Evolutionary conservation across 805 yeast genomes (phyloP).

Genomic region (Saccharomyces jurei): DNA sequence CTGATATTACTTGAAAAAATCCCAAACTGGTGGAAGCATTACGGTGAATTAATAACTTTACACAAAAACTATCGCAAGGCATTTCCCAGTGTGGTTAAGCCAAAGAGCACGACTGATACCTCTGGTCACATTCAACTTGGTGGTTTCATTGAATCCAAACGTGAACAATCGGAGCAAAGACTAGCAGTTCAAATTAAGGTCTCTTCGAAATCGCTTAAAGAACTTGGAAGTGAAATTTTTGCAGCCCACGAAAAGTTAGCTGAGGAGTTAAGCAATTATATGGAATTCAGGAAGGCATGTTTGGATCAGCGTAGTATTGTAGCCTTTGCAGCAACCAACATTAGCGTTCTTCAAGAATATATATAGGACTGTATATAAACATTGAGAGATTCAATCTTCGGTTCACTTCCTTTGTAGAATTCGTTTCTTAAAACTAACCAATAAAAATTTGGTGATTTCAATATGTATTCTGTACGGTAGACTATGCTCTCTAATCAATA

Average conservation of each 20-base stretch:
- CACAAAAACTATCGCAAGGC: slow-evolving; percentile 29
- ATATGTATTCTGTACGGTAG: not conserved
- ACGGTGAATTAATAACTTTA: slow-evolving; percentile 34
- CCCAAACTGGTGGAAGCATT: slow-evolving; percentile 39
- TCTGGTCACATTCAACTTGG: slow-evolving; percentile 20
- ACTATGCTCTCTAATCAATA: not conserved
- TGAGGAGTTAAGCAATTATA: slow-evolving; percentile 50
- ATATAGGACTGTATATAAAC: not conserved
- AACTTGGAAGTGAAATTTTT: slow-evolving; percentile 41
- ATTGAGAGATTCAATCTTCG: not conserved
- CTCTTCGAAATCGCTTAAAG: slow-evolving; percentile 36
- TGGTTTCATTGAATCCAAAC: slow-evolving; percentile 44
- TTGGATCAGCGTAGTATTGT: slow-evolving; percentile 14
- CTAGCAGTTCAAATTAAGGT: slow-evolving; percentile 35
- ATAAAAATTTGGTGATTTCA: not conserved
- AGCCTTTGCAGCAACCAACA: slow-evolving; percentile 9
- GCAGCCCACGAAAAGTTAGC: slow-evolving; percentile 55
- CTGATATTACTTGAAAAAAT: slow-evolving; percentile 31
- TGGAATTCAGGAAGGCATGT: slow-evolving; percentile 42
- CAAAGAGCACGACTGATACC: slow-evolving; percentile 4
- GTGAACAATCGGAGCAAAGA: slow-evolving; percentile 39
- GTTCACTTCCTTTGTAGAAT: not conserved
- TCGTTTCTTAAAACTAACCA: not conserved
- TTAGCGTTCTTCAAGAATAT: slow-evolving; percentile 9
- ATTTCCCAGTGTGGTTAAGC: slow-evolving; percentile 15